phyloP scores from a whole-genome alignment of 2,329 filamentous ascomycete genomes.

The Microsporum audouinii region DNA sequence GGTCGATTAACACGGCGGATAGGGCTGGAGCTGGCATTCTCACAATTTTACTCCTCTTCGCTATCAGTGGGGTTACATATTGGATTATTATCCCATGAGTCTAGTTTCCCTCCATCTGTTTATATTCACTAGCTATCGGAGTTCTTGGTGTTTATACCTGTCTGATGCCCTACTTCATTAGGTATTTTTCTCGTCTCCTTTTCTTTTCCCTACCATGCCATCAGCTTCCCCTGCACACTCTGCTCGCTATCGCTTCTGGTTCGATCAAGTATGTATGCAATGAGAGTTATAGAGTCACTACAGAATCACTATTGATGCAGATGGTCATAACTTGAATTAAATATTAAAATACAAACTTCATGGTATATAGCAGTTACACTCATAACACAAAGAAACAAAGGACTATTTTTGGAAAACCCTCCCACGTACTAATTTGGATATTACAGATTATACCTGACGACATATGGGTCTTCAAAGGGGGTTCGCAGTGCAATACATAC shows the following conservation, averaged over 20 bases:
- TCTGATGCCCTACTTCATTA: neutral
- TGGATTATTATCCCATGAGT: neutral
- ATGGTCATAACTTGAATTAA: neutral
- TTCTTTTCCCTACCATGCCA: neutral
- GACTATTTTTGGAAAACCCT: neutral
- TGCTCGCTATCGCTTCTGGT: too few relatives aligned
- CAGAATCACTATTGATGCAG: too few relatives aligned
- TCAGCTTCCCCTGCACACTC: neutral
- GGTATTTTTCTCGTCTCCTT: neutral
- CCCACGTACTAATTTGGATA: neutral
- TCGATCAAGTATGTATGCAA: too few relatives aligned
- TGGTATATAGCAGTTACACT: neutral
- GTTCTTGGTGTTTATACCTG: neutral
- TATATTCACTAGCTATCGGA: neutral
- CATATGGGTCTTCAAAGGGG: neutral
- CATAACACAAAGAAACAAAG: neutral
- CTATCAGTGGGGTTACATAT: conserved; percentile 18
- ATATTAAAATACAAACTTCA: neutral
- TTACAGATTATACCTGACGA: neutral
- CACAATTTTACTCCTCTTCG: conserved; percentile 23
- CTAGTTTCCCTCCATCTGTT: neutral
- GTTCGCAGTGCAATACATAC: neutral
- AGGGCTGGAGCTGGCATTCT: conserved; percentile 30
- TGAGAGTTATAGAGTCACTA: too few relatives aligned
- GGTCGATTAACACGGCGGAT: conserved; percentile 24